Evolutionary conservation across 2,329 filamentous ascomycete genomes (phyloP).

Genomic region (Fusarium mangiferae): DNA sequence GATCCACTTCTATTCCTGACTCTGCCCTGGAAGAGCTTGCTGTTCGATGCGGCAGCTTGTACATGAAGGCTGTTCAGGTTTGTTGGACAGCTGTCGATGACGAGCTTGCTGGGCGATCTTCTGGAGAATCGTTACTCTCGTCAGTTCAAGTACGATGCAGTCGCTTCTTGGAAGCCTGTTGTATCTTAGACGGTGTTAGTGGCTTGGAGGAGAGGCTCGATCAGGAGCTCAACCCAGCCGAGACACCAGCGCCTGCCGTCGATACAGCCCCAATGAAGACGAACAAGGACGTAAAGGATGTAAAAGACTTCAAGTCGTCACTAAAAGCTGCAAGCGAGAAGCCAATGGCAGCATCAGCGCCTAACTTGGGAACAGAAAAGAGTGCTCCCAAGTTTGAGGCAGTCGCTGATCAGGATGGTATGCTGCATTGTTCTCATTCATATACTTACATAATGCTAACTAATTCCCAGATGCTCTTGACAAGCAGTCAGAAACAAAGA

Average conservation of each 20-base stretch:
- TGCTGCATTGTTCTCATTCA: background rate
- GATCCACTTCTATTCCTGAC: slow-evolving; percentile 65
- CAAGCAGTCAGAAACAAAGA: slow-evolving; percentile 53
- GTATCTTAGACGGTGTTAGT: slow-evolving; percentile 68
- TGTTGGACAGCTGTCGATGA: slow-evolving; percentile 78
- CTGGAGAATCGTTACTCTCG: slow-evolving; percentile 63
- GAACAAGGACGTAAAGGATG: slow-evolving; percentile 28
- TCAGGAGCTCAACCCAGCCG: slow-evolving; percentile 55
- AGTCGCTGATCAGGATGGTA: slow-evolving; percentile 36
- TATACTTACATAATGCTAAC: background rate
- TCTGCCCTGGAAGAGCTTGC: slow-evolving; percentile 71
- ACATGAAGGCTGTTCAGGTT: slow-evolving; percentile 78
- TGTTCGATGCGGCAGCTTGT: slow-evolving; percentile 76
- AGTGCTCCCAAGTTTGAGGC: slow-evolving; percentile 8
- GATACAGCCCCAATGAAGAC: slow-evolving; percentile 6
- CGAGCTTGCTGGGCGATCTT: slow-evolving; percentile 59
- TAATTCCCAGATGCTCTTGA: slow-evolving; percentile 32
- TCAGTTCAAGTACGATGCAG: slow-evolving; percentile 65
- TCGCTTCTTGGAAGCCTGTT: slow-evolving; percentile 69
- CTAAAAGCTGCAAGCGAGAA: slow-evolving; percentile 30
- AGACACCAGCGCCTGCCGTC: background rate
- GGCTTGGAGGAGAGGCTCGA: slow-evolving; percentile 64
- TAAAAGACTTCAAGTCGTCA: slow-evolving; percentile 14
- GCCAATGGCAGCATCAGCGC: slow-evolving; percentile 7
- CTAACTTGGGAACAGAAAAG: background rate